Conservation (phyloP, 1,139 yeast genomes). For the Blastobotrys proliferans region DNA sequence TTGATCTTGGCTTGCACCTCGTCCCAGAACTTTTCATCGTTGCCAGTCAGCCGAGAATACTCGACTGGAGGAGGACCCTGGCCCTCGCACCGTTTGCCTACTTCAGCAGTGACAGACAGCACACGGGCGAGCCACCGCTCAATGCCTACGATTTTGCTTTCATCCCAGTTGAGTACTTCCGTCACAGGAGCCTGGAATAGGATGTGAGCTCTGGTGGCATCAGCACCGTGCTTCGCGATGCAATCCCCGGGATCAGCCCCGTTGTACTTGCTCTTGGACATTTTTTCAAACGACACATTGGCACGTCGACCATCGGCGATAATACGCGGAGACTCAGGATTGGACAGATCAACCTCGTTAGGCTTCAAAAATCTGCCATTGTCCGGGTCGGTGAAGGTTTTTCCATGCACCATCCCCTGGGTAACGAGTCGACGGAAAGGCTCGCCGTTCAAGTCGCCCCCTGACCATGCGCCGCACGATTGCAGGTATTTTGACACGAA, state of each 20-base stretch:
- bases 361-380: conserved; percentile 76
- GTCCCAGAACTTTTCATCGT: conserved; percentile 45
- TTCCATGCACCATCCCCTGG: conserved; percentile 98
- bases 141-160: conserved; percentile 75
- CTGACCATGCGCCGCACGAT: conserved; percentile 56
- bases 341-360: conserved; percentile 52
- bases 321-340: conserved; percentile 39
- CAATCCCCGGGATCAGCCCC: conserved; percentile 88
- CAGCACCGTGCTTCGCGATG: conserved; percentile 81
- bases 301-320: conserved; percentile 54
- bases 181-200: conserved; percentile 89
- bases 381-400: conserved; percentile 67
- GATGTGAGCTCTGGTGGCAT: conserved; percentile 89
- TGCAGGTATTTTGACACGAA: conserved; percentile 76
- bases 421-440: conserved; percentile 79
- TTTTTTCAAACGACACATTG: conserved; percentile 66
- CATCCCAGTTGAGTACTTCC: conserved; percentile 87
- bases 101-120: conserved; percentile 30
- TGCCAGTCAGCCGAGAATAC: conserved; percentile 4
- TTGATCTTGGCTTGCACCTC: conserved; percentile 48
- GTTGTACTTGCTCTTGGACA: conserved; percentile 93
- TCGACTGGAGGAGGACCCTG: not conserved
- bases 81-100: not conserved
- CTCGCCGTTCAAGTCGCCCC: conserved; percentile 55
- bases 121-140: conserved; percentile 81